A percentile compares a stretch with the other conserved stretches of the same genome.
These are phyloP conservation scores for Selenicereus undatus DNA, from an alignment of 148 eudicot genomes.

Conservation along the genomic window DNA sequence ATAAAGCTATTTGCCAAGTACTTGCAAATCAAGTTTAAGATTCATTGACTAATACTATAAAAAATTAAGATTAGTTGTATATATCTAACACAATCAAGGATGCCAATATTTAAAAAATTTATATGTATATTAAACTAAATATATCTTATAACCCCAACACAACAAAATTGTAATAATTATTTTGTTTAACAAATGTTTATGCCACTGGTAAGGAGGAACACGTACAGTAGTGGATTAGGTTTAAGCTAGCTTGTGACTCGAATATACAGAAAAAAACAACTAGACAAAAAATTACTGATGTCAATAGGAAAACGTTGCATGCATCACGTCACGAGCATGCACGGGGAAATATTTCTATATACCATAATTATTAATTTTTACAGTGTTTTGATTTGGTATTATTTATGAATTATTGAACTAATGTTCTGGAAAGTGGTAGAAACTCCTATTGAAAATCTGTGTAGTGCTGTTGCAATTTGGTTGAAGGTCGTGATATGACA, in stretches of 20 bases:
- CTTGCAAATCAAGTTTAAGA: too few relatives aligned
- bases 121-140: too few relatives aligned
- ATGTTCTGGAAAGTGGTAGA: background rate
- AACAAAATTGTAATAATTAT: background rate
- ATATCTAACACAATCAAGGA: too few relatives aligned
- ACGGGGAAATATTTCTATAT: background rate
- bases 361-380: background rate
- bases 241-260: background rate
- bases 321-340: conserved; percentile 2
- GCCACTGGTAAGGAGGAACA: background rate
- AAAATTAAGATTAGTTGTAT: too few relatives aligned
- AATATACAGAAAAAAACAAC: background rate
- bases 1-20: too few relatives aligned
- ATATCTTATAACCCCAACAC: too few relatives aligned
- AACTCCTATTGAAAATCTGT: background rate
- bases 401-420: too few relatives aligned
- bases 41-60: too few relatives aligned
- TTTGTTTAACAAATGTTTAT: background rate
- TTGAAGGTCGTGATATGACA: background rate
- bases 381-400: background rate
- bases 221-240: background rate
- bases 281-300: background rate
- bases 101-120: too few relatives aligned
- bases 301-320: background rate
- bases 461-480: background rate